Evolutionary conservation across 2,329 filamentous ascomycete genomes (phyloP), one percentile per base, ranked within the genome.

Genomic region (Aphanocladium album): DNA sequence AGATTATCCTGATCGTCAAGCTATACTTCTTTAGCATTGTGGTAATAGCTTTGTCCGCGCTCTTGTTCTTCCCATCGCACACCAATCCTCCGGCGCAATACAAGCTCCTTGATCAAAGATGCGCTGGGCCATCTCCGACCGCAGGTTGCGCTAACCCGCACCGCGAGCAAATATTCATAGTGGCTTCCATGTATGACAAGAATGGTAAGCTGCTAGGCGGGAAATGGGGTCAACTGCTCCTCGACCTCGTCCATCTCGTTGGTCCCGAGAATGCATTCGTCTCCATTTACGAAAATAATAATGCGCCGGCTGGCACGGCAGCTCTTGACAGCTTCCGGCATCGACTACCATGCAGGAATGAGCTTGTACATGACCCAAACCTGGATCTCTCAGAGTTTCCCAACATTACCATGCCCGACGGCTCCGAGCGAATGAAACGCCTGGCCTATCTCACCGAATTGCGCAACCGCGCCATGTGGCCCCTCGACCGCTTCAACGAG

Each of bases 261-360:
- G 89, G 89, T 0, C 79, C 80, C 16, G 76, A 87, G 39, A 89
- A 90, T 67, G 84, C 88, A 2, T 89, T 86, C 68, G 72, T 92
- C 59, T 89, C 87, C 71, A 83, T 92, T 35, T 91, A 90, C 70
- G 89, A 90, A 69, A 89, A 89, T 67, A 84, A 89, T 68, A 83
- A 87, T 35, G 86, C 86, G 1, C 73, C 78, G 1, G 73, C 77
- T 33, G 85, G 84, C 17, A 77, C 77, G 60, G 71, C 74, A 37
- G 85, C 87, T 0, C 74, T 91, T 59, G 67, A 74, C 33, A 71
- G 75, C 2, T 79, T 91, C 50, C 78, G 80, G 59, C 68, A 73
- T n/a, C 77, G 67, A 37, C 67, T 82, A 2, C 69, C 79, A 63
- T 77, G 76, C 62, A 69, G 76, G 37, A 76, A 79, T 65, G 74